Base-by-base conservation (phyloP, 768 basidiomycete genomes). In the Cystobasidium onofrii region DNA sequence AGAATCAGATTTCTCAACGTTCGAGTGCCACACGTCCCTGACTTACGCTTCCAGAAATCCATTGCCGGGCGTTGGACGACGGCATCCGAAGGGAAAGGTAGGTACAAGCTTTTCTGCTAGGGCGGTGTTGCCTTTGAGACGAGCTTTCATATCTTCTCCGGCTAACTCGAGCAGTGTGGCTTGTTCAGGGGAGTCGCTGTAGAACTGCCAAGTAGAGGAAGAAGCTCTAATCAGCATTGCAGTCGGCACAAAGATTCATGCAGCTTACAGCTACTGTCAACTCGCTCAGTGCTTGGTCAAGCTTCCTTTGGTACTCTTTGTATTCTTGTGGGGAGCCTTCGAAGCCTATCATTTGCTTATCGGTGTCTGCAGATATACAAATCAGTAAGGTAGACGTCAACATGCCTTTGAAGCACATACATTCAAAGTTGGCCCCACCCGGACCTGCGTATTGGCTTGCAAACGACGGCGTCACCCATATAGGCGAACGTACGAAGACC, bases 31-130 rank as follows among this genome's bases (percentile, higher is more conserved):
- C n/a, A n/a, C n/a, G n/a, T n/a, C n/a, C n/a, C n/a, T n/a, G n/a
- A 25, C 55, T 9, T 33, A 57, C 9, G 74, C 33, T 52, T 74
- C 75, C 1, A 76, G 61, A 23, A 55, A 73, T 10, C 71, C 71
- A n/a, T 57, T 34, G 17, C 71, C 71, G 17, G 71, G 71, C 13
- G 74, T 75, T 10, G 57, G 74, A 6, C 72, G 74, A 18, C 75
- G 36, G 33, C 73, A 70, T 25, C 60, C 73, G n/a, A 41, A 18
- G 23, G 46, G n/a, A 18, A 65, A 75, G 15, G 66, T 34, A 9
- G 74, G 74, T 10, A 63, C 55, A 17, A 75, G 27, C 29, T 41
- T 36, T 9, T 74, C 73, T 25, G 31, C 36, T 20, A 75, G 55
- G 1, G 44, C 41, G 2, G 29, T 31, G 6, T 39, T 57, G 17